Base-by-base conservation (phyloP, 2,329 filamentous ascomycete genomes). In the Botrytis byssoidea region DNA sequence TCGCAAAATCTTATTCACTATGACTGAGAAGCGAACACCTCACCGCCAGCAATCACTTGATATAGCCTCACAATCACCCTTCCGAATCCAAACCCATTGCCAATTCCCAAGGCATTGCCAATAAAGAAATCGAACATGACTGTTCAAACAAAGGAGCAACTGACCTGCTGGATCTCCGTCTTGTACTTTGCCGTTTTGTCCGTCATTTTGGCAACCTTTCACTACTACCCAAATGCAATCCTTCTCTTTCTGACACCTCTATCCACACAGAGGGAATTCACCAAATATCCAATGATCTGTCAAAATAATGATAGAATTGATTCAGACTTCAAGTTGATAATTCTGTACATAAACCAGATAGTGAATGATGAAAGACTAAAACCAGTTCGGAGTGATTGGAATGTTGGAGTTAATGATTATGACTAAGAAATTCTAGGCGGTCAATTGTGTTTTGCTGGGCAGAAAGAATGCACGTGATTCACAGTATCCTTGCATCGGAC, bases 141-240 rank as follows among this genome's bases (percentile, higher is more conserved):
- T 18, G 5, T 55, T 22, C 59, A 69, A 32, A 70, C 44, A 61
- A 71, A 46, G 55, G 42, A 60, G 9, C 29, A 57, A 84, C 91
- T 85, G 82, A 95, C 93, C 92, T 97, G 95, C 84, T 97, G 96
- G 85, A 99, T 99, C 87, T 99, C 96, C 85, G 97, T 94, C 83
- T 95, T 91, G 83, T 98, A 99, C 84, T 98, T 98, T 83, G 89
- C 90, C 79, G 88, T 88, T 80, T 87, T 86, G 79, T 88, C 86
- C 67, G 86, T 85, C 76, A 87, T 83, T 81, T 86, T 86, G 75
- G 57, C 40, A 32, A 68, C 61, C 46, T 55, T 55, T 25, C 40
- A 59, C 55, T 44, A 37, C 12, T 9, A 46, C 29, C 42, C 32
- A 48, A 64, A 64, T 37, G 1, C 46, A 71, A 14, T 29, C n/a